Evolutionary conservation across 1,284 basidiomycete species (phyloP), one percentile per base, ranked within the genome.

Genomic region (Rugosomyces carneus): DNA sequence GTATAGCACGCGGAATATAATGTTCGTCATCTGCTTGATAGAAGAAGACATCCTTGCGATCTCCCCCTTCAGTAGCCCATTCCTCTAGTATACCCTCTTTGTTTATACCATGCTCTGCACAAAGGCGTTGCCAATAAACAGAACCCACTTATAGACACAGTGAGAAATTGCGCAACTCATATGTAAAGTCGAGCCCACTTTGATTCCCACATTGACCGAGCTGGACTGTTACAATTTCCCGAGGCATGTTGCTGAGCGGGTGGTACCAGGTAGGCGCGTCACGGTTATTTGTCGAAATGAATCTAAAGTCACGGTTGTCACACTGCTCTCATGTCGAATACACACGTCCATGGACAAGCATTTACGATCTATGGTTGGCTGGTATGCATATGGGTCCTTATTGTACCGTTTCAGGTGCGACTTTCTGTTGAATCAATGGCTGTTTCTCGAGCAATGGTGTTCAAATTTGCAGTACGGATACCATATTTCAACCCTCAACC

Each of bases 21-120:
- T 98, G 95, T 64, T 99, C 96, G 63, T 99, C 96, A 65, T 99
- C 96, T 9, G 96, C 96, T 65, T 99, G 96, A 66, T 99, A 99
- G 71, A 99, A 99, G 71, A 99, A 99, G 35, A 98, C 95, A 67
- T 99, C 96, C 62, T 99, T 99, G 57, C 96, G 76, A 67, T 99
- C 96, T 3, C 90, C 89, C 23, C 89, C 89, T 58, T 94, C 92
- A 2, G 87, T 89, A 2, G 92, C 92, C 89, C 89, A 94, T 53
- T 96, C 93, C 65, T 96, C 92, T 34, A 95, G 78, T 50, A 92
- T 91, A 35, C 94, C 93, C 57, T 93, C 88, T 45, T 87, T 87
- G 62, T 81, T 93, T 70, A 97, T 97, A 19, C 94, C 94, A 62
- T 97, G 93, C 68, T 97, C 93, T 15, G 90, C 89, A 57, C 94